A percentile compares a stretch with the other conserved stretches of the same genome.
Evolutionary conservation across 2,329 filamentous ascomycete species (phyloP).

Genomic region (Botryotinia globosa): DNA sequence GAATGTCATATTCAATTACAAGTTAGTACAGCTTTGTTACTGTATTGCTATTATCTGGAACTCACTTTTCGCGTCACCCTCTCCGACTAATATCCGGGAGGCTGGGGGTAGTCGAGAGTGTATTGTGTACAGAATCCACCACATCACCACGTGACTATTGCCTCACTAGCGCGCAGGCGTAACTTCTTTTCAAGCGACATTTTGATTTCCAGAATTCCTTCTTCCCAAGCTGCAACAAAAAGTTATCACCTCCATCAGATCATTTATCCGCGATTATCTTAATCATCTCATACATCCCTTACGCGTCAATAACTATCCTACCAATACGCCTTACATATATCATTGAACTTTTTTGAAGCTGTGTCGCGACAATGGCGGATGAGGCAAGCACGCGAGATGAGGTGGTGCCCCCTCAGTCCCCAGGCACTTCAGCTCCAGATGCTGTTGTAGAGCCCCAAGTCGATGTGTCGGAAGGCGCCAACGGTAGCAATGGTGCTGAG

Average conservation of each 20-base stretch:
- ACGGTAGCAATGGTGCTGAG: constrained; percentile 25
- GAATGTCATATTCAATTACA: constrained; percentile 6
- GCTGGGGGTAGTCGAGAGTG: constrained; percentile 18
- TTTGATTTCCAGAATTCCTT: constrained; percentile 26
- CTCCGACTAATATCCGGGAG: constrained; percentile 22
- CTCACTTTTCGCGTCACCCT: constrained; percentile 12
- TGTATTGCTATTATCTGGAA: constrained; percentile 8
- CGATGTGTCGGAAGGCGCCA: constrained; percentile 26
- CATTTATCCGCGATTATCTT: constrained; percentile 21
- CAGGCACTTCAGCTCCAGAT: constrained; percentile 24
- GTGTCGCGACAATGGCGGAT: constrained; percentile 36
- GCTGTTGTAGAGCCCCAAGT: constrained; percentile 24
- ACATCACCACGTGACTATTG: constrained; percentile 19
- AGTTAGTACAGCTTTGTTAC: constrained; percentile 8
- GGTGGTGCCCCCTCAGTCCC: constrained; percentile 22
- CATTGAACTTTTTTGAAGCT: constrained; percentile 20
- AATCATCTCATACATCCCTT: constrained; percentile 21
- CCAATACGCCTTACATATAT: constrained; percentile 19
- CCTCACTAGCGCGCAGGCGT: constrained; percentile 19
- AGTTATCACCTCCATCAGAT: constrained; percentile 28
- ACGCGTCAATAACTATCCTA: constrained; percentile 28
- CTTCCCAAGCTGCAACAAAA: constrained; percentile 22
- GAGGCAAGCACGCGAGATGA: constrained; percentile 30
- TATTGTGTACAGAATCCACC: constrained; percentile 19
- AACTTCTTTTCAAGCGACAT: constrained; percentile 24